These are phyloP conservation scores for Fusarium secorum DNA, from an alignment of 2,329 filamentous ascomycete species.

Conservation along the genomic window DNA sequence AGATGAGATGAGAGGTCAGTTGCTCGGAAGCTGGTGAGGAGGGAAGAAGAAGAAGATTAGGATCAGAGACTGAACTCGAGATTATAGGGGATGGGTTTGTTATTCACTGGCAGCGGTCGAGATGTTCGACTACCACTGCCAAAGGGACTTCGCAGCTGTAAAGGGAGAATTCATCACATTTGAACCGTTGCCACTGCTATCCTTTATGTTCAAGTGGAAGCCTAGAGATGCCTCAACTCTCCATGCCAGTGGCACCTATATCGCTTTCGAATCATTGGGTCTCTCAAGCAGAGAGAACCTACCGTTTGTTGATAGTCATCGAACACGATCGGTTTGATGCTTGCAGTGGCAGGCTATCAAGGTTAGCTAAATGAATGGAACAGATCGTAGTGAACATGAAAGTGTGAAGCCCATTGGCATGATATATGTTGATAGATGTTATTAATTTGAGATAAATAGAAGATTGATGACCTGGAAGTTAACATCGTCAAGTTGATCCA, in stretches of 20 bases:
- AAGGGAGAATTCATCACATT: neutral
- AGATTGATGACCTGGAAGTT: neutral
- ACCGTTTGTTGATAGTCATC: neutral
- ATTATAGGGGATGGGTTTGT: neutral
- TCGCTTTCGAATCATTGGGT: fast-evolving
- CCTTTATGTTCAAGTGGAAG: neutral
- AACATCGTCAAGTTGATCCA: neutral
- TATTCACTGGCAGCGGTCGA: neutral
- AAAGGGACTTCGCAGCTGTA: neutral
- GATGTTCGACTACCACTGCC: neutral
- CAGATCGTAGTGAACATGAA: neutral
- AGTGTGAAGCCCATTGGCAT: too few species aligned
- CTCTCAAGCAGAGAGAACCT: fast-evolving
- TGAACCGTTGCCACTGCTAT: fast-evolving
- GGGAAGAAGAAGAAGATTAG: neutral
- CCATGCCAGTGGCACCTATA: fast-evolving
- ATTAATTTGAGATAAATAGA: too few species aligned
- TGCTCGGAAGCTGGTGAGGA: neutral
- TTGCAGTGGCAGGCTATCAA: neutral
- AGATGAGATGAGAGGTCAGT: neutral
- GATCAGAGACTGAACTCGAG: neutral
- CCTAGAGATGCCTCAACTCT: neutral
- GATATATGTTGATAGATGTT: too few species aligned
- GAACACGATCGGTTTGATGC: neutral
- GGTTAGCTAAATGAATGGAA: fast-evolving